These are phyloP conservation scores for Sicyos edulis DNA, from an alignment of 306 rosid genomes.

Conservation along the genomic window DNA sequence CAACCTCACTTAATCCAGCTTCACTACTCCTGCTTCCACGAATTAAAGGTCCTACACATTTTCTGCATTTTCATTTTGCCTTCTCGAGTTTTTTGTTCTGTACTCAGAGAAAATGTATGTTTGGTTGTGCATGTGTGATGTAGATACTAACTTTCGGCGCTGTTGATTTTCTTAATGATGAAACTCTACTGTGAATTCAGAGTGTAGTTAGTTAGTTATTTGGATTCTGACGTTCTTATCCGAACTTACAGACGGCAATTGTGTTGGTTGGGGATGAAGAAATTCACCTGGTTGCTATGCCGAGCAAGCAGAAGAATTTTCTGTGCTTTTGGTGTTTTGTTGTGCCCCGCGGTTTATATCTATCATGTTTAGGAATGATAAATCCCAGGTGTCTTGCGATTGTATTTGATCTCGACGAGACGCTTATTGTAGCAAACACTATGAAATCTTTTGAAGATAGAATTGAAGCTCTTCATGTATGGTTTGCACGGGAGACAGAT, in stretches of 20 bases:
- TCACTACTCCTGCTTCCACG: conserved; percentile 70
- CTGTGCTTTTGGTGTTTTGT: conserved; percentile 94
- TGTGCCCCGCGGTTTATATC: conserved; percentile 60
- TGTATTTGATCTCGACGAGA: conserved; percentile 96
- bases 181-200: background rate
- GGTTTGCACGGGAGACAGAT: conserved; percentile 72
- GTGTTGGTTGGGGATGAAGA: conserved; percentile 71
- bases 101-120: conserved; percentile 15
- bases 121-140: no score
- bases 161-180: no score
- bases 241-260: conserved; percentile 62
- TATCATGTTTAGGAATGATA: conserved; percentile 68
- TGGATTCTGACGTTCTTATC: conserved; percentile 16
- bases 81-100: background rate
- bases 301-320: conserved; percentile 85
- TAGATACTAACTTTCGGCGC: background rate
- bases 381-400: conserved; percentile 78
- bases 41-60: conserved; percentile 50
- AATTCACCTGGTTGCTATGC: conserved; percentile 96
- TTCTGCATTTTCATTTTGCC: background rate
- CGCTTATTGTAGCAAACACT: conserved; percentile 89
- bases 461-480: conserved; percentile 59
- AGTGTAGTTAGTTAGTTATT: background rate
- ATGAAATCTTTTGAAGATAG: conserved; percentile 95
- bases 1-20: conserved; percentile 60